Base-by-base conservation (phyloP, 768 basidiomycete species). In the Panus rudis region DNA sequence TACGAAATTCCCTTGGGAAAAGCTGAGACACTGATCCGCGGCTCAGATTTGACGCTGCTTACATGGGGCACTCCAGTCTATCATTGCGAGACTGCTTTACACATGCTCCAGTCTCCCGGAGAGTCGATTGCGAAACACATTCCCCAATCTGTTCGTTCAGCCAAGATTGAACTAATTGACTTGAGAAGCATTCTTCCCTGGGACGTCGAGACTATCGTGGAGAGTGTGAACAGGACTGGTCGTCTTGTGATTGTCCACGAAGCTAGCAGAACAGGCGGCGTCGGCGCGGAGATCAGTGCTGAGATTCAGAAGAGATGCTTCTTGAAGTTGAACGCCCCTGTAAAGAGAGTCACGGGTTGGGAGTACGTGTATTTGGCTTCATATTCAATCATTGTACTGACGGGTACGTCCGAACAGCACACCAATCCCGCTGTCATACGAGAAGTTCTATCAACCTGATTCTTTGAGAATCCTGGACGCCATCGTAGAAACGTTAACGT, bases 61-160 rank as follows among this genome's bases (percentile, higher is more conserved):
- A 79, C 91, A 6, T 97, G 90, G 80, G 92, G 92, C n/a, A 92
- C 92, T 12, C 90, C 92, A 1, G 64, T 96, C 25, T 94, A 90
- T 64, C 82, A 88, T 52, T 91, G 90, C 60, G 87, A 92, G 69
- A 71, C 78, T 14, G 92, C 93, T 0, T 64, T 96, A 12, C 75
- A 80, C 51, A 69, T 92, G 55, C 70, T 96, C 23, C 64, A 63
- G 3, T 69, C 76, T 39, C 92, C 92, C 0, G 76, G 84, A 1
- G 60, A 75, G 16, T 63, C 75, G 12, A 64, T 94, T 4, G 78
- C 78, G 37, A 55, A 66, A 5, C 73, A 84, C 45, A 65, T 94
- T 23, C 89, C 92, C 0, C 49, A 64, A 4, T 72, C 78, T 4
- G 47, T 85, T 13, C 80, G 85, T 17, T 67, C 63, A 1, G 85